Percentiles rank a stretch among this genome's conserved stretches.
These are phyloP conservation scores for Caryocar brasiliense DNA, from an alignment of 441 rosid species.

Conservation along the genomic window DNA sequence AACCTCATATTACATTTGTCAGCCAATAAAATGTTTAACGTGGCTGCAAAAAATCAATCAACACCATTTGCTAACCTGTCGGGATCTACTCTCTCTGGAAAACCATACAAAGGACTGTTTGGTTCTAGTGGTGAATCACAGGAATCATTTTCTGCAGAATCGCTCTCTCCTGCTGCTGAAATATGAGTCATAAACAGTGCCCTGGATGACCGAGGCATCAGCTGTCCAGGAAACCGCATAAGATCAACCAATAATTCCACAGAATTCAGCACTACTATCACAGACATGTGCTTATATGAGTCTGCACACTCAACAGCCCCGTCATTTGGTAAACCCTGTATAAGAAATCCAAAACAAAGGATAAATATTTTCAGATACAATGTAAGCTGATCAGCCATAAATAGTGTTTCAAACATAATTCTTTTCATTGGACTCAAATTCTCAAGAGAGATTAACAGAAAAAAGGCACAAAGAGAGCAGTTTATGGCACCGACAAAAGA, in stretches of 20 bases:
- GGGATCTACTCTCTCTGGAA: constrained; percentile 70
- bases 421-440: neutral
- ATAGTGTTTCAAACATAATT: neutral
- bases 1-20: too few relatives aligned
- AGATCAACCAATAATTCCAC: constrained; percentile 91
- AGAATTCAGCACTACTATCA: constrained; percentile 77
- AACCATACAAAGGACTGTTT: constrained; percentile 91
- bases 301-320: constrained; percentile 69
- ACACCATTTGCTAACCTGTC: constrained; percentile 50
- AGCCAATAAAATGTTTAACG: neutral
- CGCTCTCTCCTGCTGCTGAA: constrained; percentile 97
- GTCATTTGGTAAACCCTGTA: constrained; percentile 91
- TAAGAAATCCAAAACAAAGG: neutral
- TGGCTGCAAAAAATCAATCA: neutral
- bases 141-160: constrained; percentile 98
- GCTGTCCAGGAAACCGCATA: constrained; percentile 92
- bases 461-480: too few relatives aligned
- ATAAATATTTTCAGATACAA: neutral
- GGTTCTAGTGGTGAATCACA: constrained; percentile 99
- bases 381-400: neutral
- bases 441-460: too few relatives aligned
- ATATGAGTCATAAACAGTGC: constrained; percentile 93
- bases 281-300: constrained; percentile 87
- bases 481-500: too few relatives aligned
- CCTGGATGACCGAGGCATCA: constrained; percentile 76